A percentile compares a stretch with the other conserved stretches of the same genome.
These are phyloP conservation scores for Micractinium sp. DNA, from an alignment of 139 green algal species.

Conservation along the genomic window DNA sequence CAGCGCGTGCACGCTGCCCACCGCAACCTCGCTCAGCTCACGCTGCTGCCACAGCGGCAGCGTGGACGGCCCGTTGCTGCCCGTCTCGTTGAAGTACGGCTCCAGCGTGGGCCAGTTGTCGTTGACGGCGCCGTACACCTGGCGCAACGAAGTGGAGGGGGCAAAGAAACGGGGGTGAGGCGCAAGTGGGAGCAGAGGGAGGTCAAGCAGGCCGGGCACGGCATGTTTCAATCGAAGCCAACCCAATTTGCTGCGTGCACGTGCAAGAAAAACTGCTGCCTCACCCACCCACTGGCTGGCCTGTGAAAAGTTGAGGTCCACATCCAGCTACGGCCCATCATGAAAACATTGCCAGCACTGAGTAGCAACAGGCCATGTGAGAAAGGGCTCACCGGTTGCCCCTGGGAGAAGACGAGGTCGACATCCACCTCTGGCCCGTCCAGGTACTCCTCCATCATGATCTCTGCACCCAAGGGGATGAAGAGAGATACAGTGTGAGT, in stretches of 20 bases:
- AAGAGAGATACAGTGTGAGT: too few species aligned
- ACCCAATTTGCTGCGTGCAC: too few species aligned
- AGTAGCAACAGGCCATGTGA: too few species aligned
- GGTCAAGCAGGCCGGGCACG: background rate
- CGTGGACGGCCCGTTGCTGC: conserved; percentile 86
- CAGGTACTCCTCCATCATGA: conserved; percentile 88
- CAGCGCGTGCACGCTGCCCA: conserved; percentile 67
- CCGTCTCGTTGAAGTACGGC: conserved; percentile 93
- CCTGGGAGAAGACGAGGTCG: conserved; percentile 87
- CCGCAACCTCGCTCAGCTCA: conserved; percentile 80
- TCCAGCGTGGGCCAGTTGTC: conserved; percentile 87
- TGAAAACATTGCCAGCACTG: too few species aligned
- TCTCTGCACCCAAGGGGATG: too few species aligned
- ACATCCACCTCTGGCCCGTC: conserved; percentile 87
- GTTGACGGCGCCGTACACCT: conserved; percentile 86
- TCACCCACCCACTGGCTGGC: too few species aligned
- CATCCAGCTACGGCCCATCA: too few species aligned
- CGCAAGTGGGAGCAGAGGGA: background rate
- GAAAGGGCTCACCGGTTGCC: conserved; percentile 53
- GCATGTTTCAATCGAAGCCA: background rate
- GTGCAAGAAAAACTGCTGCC: too few species aligned
- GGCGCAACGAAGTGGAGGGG: background rate
- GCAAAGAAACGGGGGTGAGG: too few species aligned
- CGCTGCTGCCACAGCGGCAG: conserved; percentile 75
- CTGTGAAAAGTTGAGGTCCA: background rate